Evolutionary conservation across 495 filamentous ascomycete genomes (phyloP).

Genomic region (Xylaria curta): DNA sequence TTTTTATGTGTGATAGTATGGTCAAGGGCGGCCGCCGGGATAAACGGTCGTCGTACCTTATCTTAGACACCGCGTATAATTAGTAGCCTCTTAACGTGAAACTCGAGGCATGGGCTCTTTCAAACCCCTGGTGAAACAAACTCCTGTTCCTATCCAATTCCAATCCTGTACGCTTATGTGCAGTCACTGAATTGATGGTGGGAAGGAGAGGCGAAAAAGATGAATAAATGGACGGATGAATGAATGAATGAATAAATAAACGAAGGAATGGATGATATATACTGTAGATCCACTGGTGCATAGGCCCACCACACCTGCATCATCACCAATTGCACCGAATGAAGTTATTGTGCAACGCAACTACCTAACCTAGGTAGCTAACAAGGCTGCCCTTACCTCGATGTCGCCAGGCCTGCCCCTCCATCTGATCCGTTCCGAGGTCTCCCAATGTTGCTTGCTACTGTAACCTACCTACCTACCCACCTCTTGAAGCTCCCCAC

Average conservation of each 20-base stretch:
- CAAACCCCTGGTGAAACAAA: background rate
- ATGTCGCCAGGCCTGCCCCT: background rate
- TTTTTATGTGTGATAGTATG: background rate
- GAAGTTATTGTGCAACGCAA: background rate
- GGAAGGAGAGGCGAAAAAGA: background rate
- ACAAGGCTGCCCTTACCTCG: background rate
- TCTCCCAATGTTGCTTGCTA: background rate
- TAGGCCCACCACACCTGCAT: background rate
- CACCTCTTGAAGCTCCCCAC: background rate
- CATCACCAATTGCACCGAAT: background rate
- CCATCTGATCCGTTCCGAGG: background rate
- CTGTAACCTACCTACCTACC: background rate
- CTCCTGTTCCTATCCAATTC: background rate
- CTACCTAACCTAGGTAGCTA: background rate
- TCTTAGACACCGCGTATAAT: background rate
- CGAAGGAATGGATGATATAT: too few species aligned
- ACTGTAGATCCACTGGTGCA: background rate
- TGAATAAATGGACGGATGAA: background rate
- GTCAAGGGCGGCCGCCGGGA: too few species aligned
- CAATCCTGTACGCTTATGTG: background rate
- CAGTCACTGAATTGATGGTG: background rate
- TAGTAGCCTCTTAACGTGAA: background rate
- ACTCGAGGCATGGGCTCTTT: background rate
- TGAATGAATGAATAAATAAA: background rate
- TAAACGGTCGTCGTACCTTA: too few species aligned